Evolutionary conservation across 805 yeast species (phyloP).

Genomic region (Diddensiella transvaalensis): DNA sequence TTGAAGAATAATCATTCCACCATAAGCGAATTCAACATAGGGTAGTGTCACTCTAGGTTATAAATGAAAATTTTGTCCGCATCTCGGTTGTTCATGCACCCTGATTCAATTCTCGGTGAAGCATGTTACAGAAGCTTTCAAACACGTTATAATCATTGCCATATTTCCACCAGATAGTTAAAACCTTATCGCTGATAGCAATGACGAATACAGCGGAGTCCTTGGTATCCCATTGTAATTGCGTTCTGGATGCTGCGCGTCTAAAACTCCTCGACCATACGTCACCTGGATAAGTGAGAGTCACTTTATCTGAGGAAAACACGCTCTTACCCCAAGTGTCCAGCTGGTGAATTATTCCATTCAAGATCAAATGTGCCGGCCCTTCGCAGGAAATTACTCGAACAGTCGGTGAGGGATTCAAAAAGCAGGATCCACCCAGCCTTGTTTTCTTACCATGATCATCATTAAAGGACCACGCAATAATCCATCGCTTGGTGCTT

Average conservation of each 20-base stretch:
- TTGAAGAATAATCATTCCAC: constrained; percentile 45
- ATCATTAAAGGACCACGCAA: constrained; percentile 37
- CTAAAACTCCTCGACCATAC: constrained; percentile 23
- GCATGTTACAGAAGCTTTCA: constrained; percentile 13
- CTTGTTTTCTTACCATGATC: constrained; percentile 7
- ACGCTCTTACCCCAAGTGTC: neutral
- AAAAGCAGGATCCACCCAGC: too few species aligned
- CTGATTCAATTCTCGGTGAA: neutral
- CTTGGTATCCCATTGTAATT: neutral
- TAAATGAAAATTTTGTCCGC: too few species aligned
- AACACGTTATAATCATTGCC: constrained; percentile 14
- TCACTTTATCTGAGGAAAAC: neutral
- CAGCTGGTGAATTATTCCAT: neutral
- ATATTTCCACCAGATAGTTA: constrained; percentile 11
- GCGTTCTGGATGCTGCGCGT: constrained; percentile 3
- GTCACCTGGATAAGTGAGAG: neutral
- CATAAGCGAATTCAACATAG: constrained; percentile 70
- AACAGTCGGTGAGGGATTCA: too few species aligned
- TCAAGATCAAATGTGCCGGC: neutral
- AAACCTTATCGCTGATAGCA: neutral
- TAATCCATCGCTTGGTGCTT: constrained; percentile 34
- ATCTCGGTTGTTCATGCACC: too few species aligned
- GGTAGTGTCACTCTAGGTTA: constrained; percentile 18
- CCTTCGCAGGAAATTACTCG: neutral
- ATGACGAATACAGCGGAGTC: neutral